phyloP scores from a whole-genome alignment of 2,329 filamentous ascomycete genomes.

The Didymosphaeria variabile region DNA sequence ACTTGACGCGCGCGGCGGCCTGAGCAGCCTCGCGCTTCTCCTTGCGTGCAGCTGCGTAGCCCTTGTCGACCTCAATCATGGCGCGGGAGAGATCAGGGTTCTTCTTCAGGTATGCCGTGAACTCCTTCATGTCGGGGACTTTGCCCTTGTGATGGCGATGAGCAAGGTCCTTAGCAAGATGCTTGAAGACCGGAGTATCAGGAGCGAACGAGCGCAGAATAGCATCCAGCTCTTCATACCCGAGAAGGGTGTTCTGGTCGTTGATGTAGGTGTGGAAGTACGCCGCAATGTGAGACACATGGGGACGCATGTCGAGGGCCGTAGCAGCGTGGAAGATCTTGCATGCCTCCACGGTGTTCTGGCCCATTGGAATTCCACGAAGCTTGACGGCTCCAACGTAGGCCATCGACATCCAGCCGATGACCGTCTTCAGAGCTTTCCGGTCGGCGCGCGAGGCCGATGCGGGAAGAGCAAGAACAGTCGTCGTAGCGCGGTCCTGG shows the following conservation, averaged over 20 bases:
- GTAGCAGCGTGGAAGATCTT: not conserved
- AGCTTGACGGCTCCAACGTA: not conserved
- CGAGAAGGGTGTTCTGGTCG: not conserved
- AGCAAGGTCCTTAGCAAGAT: not conserved
- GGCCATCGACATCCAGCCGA: not conserved
- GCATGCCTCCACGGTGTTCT: constrained; percentile 1
- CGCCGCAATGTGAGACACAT: not conserved
- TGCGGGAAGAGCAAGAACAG: not conserved
- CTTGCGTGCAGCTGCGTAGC: not conserved
- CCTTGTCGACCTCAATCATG: not conserved
- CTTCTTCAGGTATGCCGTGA: not conserved
- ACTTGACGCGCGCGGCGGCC: not conserved
- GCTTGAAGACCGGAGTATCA: not conserved
- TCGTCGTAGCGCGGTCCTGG: no score
- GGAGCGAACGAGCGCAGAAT: not conserved
- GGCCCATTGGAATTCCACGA: not conserved
- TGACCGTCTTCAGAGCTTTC: not conserved
- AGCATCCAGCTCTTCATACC: not conserved
- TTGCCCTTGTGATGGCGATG: not conserved
- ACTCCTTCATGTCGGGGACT: not conserved
- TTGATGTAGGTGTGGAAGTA: not conserved
- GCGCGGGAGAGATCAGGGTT: not conserved
- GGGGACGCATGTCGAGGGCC: not conserved
- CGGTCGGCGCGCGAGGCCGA: not conserved
- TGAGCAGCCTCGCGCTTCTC: not conserved